phyloP scores from a whole-genome alignment of 768 basidiomycete species.

The Agrocybe chaxingu region DNA sequence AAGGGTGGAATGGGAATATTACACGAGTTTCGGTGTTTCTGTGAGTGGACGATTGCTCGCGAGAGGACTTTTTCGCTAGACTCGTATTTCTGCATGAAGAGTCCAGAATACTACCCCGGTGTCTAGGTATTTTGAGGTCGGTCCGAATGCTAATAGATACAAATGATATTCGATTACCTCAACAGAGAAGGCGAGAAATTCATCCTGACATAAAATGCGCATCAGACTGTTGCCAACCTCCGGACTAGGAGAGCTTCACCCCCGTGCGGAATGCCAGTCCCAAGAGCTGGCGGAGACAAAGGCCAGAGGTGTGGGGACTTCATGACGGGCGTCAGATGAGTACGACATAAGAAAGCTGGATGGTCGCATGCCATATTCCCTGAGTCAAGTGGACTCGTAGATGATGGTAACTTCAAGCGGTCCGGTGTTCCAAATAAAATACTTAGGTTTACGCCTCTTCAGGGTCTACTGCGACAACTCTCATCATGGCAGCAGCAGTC shows the following conservation, averaged over 20 bases:
- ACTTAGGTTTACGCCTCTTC: not conserved
- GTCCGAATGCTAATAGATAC: slow-evolving; percentile 37
- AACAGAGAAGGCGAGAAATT: slow-evolving; percentile 33
- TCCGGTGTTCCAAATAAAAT: not conserved
- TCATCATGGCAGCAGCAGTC: slow-evolving; percentile 49
- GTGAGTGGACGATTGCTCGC: not conserved
- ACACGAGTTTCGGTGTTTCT: too few species aligned
- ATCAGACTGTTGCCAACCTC: not conserved
- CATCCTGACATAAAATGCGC: slow-evolving; percentile 25
- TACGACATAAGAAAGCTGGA: slow-evolving; percentile 33
- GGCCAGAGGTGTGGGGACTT: slow-evolving; percentile 50
- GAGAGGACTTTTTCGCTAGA: slow-evolving; percentile 27
- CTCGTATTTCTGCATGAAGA: slow-evolving; percentile 37
- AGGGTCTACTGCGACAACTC: slow-evolving; percentile 2
- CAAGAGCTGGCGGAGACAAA: slow-evolving; percentile 48
- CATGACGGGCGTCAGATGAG: slow-evolving; percentile 36
- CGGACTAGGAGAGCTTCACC: slow-evolving; percentile 22
- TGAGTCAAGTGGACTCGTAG: not conserved
- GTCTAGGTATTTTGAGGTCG: slow-evolving; percentile 30
- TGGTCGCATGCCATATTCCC: slow-evolving; percentile 5
- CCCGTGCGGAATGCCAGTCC: slow-evolving; percentile 35
- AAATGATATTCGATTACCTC: slow-evolving; percentile 40
- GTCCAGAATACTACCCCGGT: slow-evolving; percentile 18
- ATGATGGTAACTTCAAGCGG: too few species aligned
- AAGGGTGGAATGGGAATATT: slow-evolving; percentile 55